Percentiles rank a stretch among this genome's conserved stretches.
These are phyloP conservation scores for Aspergillus taichungensis DNA, from an alignment of 495 filamentous ascomycete genomes.

Conservation along the genomic window DNA sequence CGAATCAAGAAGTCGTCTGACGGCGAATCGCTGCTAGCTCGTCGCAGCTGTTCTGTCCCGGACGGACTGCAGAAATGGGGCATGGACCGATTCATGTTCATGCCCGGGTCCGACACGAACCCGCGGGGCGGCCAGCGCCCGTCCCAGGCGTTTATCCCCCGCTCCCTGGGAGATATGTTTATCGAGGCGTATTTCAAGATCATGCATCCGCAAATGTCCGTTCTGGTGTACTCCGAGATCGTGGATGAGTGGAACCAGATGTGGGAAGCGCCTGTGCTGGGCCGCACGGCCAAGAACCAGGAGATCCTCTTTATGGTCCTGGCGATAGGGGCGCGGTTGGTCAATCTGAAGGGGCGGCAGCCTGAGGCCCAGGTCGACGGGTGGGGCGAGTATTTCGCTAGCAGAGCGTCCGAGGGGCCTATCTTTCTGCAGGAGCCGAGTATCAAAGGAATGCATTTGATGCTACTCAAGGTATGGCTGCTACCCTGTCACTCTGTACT, in stretches of 20 bases:
- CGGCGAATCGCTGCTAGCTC: neutral
- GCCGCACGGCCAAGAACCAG: slow-evolving; percentile 4
- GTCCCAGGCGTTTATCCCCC: slow-evolving; percentile 5
- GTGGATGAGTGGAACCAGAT: slow-evolving; percentile 5
- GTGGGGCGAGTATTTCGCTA: slow-evolving; percentile 8
- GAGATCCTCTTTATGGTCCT: slow-evolving; percentile 9
- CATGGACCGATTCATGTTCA: slow-evolving; percentile 8
- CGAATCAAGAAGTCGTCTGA: slow-evolving; percentile 1
- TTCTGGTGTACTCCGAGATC: slow-evolving; percentile 5
- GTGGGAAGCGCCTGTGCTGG: slow-evolving; percentile 7
- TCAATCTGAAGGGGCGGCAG: slow-evolving; percentile 2
- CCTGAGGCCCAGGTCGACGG: slow-evolving; percentile 2
- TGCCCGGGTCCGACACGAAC: neutral
- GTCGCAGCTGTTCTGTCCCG: slow-evolving; percentile 2
- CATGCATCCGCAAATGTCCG: slow-evolving; percentile 9
- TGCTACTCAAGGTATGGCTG: slow-evolving; percentile 6
- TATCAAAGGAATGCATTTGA: slow-evolving; percentile 4
- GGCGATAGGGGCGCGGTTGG: slow-evolving; percentile 4
- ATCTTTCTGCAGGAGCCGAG: slow-evolving; percentile 8
- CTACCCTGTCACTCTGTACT: neutral
- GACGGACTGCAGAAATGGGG: slow-evolving; percentile 6
- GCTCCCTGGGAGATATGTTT: slow-evolving; percentile 1
- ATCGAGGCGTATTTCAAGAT: slow-evolving; percentile 6
- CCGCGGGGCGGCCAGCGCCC: neutral
- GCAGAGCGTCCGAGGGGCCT: slow-evolving; percentile 3